A percentile compares a stretch with the other conserved stretches of the same genome.
phyloP scores from a whole-genome alignment of 2,329 filamentous ascomycete genomes.

The Paraconiothyrium brasiliense region DNA sequence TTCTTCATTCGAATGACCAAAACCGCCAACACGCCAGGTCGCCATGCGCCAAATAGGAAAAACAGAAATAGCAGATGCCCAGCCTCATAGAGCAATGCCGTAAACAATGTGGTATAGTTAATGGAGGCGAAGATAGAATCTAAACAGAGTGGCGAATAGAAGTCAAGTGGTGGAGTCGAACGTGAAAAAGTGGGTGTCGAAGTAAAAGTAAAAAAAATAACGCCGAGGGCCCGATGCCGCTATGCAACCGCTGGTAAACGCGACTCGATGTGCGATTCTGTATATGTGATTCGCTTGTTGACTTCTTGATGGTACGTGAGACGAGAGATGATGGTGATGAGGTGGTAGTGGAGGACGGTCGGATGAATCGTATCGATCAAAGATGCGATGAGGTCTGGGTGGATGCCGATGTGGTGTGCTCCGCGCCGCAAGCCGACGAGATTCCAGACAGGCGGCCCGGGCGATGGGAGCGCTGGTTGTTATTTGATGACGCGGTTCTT shows the following conservation, averaged over 20 bases:
- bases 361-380: slow-evolving; percentile 41
- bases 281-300: slow-evolving; percentile 25
- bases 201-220: slow-evolving; percentile 5
- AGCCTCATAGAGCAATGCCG: slow-evolving; percentile 10
- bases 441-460: slow-evolving; percentile 23
- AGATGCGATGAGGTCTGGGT: slow-evolving; percentile 37
- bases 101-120: slow-evolving; percentile 11
- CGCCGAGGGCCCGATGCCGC: slow-evolving; percentile 20
- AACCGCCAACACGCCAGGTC: slow-evolving; percentile 12
- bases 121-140: slow-evolving; percentile 12
- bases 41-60: slow-evolving; percentile 12
- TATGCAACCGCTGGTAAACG: slow-evolving; percentile 51
- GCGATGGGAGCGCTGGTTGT: slow-evolving; percentile 37
- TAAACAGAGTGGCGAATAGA: slow-evolving; percentile 12
- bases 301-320: slow-evolving; percentile 34
- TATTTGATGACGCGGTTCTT: slow-evolving; percentile 50
- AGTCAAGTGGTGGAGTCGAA: slow-evolving; percentile 4
- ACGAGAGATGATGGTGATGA: slow-evolving; percentile 45
- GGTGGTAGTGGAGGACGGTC: slow-evolving; percentile 40
- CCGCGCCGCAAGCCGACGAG: slow-evolving; percentile 28
- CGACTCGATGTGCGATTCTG: slow-evolving; percentile 30
- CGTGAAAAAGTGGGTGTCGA: slow-evolving; percentile 7
- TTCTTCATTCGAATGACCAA: not conserved
- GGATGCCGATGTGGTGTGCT: slow-evolving; percentile 39
- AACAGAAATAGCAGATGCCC: slow-evolving; percentile 10